Evolutionary conservation across 495 filamentous ascomycete species (phyloP).

Genomic region (Penicillium riverlandense): DNA sequence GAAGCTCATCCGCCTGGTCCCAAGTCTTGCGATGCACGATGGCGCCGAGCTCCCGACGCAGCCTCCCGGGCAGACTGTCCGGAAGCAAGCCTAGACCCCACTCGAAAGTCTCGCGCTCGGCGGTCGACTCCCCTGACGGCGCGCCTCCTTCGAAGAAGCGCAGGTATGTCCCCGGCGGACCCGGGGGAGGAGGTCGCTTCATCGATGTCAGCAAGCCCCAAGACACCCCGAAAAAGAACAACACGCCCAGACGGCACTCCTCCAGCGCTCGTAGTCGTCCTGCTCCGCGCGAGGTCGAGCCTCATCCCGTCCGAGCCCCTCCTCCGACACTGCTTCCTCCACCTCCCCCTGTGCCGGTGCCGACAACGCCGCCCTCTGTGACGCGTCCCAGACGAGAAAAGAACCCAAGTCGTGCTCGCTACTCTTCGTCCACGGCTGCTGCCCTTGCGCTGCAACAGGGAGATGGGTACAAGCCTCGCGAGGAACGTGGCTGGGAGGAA

Average conservation of each 20-base stretch:
- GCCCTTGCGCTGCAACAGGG: constrained; percentile 78
- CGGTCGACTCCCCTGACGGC: constrained; percentile 32
- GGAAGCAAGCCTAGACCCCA: constrained; percentile 25
- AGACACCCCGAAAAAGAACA: constrained; percentile 6
- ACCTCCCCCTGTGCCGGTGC: constrained; percentile 30
- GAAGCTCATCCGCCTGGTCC: constrained; percentile 4
- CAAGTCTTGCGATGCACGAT: constrained; percentile 10
- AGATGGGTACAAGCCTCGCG: constrained; percentile 92
- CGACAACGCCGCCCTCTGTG: constrained; percentile 37
- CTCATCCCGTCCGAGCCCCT: constrained; percentile 17
- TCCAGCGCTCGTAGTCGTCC: constrained; percentile 22
- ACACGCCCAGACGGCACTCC: constrained; percentile 16
- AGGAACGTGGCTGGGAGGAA: constrained; percentile 95
- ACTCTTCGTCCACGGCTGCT: constrained; percentile 76
- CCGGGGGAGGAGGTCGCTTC: constrained; percentile 73
- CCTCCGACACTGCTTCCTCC: constrained; percentile 28
- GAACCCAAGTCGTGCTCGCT: constrained; percentile 45
- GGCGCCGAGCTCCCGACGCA: constrained; percentile 17
- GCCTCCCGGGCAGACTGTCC: constrained; percentile 24
- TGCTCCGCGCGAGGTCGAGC: constrained; percentile 15
- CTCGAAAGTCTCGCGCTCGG: constrained; percentile 26
- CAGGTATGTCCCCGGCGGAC: constrained; percentile 69
- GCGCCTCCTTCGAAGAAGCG: constrained; percentile 42
- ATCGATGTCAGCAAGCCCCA: constrained; percentile 48
- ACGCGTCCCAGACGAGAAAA: constrained; percentile 44